A percentile compares a stretch with the other conserved stretches of the same genome.
Evolutionary conservation across 2,329 filamentous ascomycete genomes (phyloP).

Genomic region (Pseudocercospora eumusae): DNA sequence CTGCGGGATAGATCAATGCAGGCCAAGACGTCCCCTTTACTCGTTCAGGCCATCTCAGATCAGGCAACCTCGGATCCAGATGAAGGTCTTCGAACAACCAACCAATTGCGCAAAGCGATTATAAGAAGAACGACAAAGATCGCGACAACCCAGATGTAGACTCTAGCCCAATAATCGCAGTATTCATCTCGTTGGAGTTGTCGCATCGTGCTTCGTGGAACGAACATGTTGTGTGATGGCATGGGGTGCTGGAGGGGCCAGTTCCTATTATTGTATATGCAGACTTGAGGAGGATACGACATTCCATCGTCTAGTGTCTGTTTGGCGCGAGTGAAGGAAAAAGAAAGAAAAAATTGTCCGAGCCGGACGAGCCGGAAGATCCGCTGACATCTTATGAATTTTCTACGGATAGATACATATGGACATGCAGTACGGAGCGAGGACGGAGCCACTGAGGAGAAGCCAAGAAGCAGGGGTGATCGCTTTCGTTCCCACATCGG

Average conservation of each 20-base stretch:
- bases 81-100: background rate
- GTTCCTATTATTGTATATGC: no score
- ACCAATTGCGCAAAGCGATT: background rate
- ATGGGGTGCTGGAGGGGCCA: background rate
- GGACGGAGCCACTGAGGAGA: background rate
- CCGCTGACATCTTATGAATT: background rate
- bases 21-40: background rate
- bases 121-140: background rate
- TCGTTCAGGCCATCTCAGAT: background rate
- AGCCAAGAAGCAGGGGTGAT: background rate
- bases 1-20: background rate
- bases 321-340: no score
- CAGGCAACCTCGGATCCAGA: background rate
- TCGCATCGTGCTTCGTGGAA: background rate
- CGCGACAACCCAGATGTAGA: background rate
- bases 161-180: background rate
- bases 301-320: background rate
- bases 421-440: no score
- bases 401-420: background rate
- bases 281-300: background rate
- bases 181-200: background rate
- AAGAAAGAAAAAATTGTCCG: background rate
- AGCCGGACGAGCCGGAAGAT: background rate
- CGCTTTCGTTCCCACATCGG: background rate
- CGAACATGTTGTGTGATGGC: constrained; percentile 1